Evolutionary conservation across 495 filamentous ascomycete species (phyloP).

Genomic region (Peziza echinospora): DNA sequence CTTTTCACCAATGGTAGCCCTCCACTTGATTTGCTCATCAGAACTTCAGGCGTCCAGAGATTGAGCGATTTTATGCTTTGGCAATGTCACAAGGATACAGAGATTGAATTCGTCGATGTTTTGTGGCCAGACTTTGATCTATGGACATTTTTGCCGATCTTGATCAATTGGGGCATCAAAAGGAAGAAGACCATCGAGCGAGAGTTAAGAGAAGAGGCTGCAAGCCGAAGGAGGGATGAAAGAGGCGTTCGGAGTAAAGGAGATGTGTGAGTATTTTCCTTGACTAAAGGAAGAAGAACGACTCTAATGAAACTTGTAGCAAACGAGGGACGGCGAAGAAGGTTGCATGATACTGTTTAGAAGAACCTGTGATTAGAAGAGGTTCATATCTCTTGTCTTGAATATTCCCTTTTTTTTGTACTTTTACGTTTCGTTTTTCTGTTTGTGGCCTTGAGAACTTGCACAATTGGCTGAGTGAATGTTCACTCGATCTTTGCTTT

Average conservation of each 20-base stretch:
- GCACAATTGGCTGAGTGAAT: too few relatives aligned
- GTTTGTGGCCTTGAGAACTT: too few relatives aligned
- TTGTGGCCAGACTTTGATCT: conserved; percentile 94
- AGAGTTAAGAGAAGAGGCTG: not conserved
- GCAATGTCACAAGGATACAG: conserved; percentile 83
- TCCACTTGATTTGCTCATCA: conserved; percentile 69
- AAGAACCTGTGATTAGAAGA: not conserved
- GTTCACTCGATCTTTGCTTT: too few relatives aligned
- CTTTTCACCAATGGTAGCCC: conserved; percentile 68
- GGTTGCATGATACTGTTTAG: not conserved
- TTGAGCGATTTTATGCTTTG: conserved; percentile 96
- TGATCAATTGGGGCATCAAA: conserved; percentile 76
- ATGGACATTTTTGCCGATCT: conserved; percentile 78
- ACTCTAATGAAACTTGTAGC: too few relatives aligned
- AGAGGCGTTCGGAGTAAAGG: not conserved
- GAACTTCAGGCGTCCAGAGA: conserved; percentile 78
- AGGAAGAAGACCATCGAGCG: conserved; percentile 24
- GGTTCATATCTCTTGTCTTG: too few relatives aligned
- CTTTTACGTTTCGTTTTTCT: too few relatives aligned
- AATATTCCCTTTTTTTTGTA: too few relatives aligned
- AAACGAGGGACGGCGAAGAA: not conserved
- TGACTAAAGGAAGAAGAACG: too few relatives aligned
- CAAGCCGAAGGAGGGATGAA: not conserved
- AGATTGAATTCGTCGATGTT: conserved; percentile 77
- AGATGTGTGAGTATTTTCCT: not conserved